A percentile compares a stretch with the other conserved stretches of the same genome.
phyloP scores from a whole-genome alignment of 106 monocot species.

The Apostasia ramifera region DNA sequence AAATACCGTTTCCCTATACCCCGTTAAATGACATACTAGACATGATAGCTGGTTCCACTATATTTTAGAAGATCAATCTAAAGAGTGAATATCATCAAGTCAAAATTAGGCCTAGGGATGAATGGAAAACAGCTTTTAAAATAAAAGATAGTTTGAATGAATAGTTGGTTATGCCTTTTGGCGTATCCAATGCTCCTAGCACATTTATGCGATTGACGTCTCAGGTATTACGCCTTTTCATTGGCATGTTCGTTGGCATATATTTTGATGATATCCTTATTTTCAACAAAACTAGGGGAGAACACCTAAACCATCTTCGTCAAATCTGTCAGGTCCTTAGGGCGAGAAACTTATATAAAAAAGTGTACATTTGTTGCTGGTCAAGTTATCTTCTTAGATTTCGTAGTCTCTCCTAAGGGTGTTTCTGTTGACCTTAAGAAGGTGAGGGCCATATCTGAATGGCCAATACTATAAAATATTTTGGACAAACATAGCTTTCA shows the following conservation, averaged over 20 bases:
- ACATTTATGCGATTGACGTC: background rate
- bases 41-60: background rate
- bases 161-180: constrained; percentile 2
- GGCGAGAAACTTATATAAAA: too few species aligned
- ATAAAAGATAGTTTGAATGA: background rate
- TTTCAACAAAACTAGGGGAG: background rate
- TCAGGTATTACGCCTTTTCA: background rate
- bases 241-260: background rate
- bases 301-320: too few species aligned
- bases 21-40: background rate
- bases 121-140: background rate
- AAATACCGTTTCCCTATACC: background rate
- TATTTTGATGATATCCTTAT: constrained; percentile 3
- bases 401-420: too few species aligned
- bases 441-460: too few species aligned
- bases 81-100: constrained; percentile 1
- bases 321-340: too few species aligned
- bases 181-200: background rate
- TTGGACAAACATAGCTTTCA: too few species aligned
- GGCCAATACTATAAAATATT: too few species aligned
- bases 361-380: too few species aligned
- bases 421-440: too few species aligned
- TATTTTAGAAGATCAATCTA: background rate
- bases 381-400: too few species aligned
- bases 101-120: background rate